Evolutionary conservation across 164 flowering plant species (phyloP), one percentile per base, ranked within the genome.

Genomic region (Chimonanthus praecox): DNA sequence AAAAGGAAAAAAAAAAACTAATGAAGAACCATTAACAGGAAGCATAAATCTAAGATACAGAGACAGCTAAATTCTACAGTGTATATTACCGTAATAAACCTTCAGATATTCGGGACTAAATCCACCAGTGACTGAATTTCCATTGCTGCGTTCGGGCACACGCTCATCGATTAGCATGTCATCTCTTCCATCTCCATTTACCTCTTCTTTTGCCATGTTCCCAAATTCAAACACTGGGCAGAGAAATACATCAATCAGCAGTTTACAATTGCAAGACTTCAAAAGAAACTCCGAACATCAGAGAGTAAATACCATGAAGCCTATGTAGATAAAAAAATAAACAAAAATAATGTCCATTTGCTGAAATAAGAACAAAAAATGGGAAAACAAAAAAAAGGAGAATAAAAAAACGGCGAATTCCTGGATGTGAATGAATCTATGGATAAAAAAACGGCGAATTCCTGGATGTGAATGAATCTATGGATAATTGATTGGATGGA

Each of bases 81-180:
- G 45, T 33, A 16, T 66, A 71, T 75, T 87, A 92, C 98, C 90
- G 54, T 94, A 95, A 69, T 93, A 93, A 58, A 83, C 67, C 81
- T 78, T 87, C 74, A 95, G 89, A 77, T 90, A 88, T 71, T 87
- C 75, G 11, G 83, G 69, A 69, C 87, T 82, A 80, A 90, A 88
- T 71, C 75, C 93, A 15, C 90, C 84, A 4, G 80, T 80, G 49
- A 81, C 62, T 4, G 49, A 47, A 16, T 64, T 75, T n/a, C 15
- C 72, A 67, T 62, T 80, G 70, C n/a, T 77, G 71, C 71, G 72
- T 33, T 76, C 82, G 8, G 77, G 51, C 66, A 69, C 85, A 62
- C 47, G 5, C 43, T 74, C 87, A 68, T 94, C 98, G n/a, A 92
- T 86, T 49, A 72, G 6, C 98, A 94, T 92, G 72, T 84, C 89